These are phyloP conservation scores for Candida albicans DNA, from an alignment of 1,139 yeast genomes.

Conservation along the genomic window DNA sequence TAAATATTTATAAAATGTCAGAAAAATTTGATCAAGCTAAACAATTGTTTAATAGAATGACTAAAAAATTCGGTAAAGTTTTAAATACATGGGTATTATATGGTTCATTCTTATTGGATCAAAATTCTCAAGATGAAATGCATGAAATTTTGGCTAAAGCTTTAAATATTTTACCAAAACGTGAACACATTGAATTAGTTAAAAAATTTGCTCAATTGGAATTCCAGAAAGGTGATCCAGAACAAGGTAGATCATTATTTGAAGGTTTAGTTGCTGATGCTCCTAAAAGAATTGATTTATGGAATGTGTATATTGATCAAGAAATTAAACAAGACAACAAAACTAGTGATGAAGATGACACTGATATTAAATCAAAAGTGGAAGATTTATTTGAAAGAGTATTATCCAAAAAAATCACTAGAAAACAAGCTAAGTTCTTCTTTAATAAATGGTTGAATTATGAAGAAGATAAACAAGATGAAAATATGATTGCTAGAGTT, in stretches of 20 bases:
- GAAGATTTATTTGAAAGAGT: slow-evolving; percentile 85
- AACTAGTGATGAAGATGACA: neutral
- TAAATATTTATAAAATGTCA: slow-evolving; percentile 71
- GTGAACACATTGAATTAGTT: slow-evolving; percentile 77
- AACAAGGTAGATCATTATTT: slow-evolving; percentile 90
- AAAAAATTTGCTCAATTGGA: slow-evolving; percentile 89
- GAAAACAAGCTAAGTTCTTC: slow-evolving; percentile 93
- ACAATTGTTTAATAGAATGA: slow-evolving; percentile 60
- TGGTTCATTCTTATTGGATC: slow-evolving; percentile 73
- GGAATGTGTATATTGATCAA: slow-evolving; percentile 94
- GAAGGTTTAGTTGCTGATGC: slow-evolving; percentile 90
- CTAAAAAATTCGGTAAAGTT: slow-evolving; percentile 78
- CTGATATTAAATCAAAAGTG: slow-evolving; percentile 54
- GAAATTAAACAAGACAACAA: slow-evolving; percentile 63
- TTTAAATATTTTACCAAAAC: slow-evolving; percentile 67
- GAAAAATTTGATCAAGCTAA: slow-evolving; percentile 73
- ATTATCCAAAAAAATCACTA: slow-evolving; percentile 62
- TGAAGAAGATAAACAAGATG: slow-evolving; percentile 72
- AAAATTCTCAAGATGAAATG: slow-evolving; percentile 56
- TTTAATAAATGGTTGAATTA: slow-evolving; percentile 87
- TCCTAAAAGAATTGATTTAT: slow-evolving; percentile 87
- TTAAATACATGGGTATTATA: slow-evolving; percentile 75
- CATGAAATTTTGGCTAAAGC: slow-evolving; percentile 73
- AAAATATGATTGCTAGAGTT: slow-evolving; percentile 74
- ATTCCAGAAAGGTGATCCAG: slow-evolving; percentile 82